Evolutionary conservation across 768 basidiomycete species (phyloP), one percentile per base, ranked within the genome.

Genomic region (Kwoniella dejecticola): DNA sequence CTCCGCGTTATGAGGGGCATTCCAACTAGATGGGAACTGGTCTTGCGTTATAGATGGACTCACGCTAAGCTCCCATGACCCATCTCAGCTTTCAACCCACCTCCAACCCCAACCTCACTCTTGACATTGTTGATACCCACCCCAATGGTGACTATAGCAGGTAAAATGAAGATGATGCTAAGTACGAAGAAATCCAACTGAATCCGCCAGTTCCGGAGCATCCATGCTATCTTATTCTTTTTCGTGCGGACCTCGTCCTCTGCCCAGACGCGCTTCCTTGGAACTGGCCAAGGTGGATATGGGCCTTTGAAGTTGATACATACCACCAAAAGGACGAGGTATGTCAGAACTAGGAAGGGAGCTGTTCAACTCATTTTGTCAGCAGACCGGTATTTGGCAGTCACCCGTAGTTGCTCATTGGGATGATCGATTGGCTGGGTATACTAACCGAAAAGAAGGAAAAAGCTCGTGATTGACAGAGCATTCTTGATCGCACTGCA

Each of bases 401-500:
- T n/a, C n/a, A n/a, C n/a, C n/a, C n/a, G 33, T 36, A 36, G 33
- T 36, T 7, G 15, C 7, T 36, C 33, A 36, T 36, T 36, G 7
- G 33, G 33, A 7, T 36, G 33, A 15, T 7, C 33, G 33, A 15
- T 36, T 36, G 33, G 33, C 33, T 7, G 33, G 7, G 33, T 23
- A 19, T 29, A 55, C 60, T 49, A 27, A 62, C 60, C 26, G 15
- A 62, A 62, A 0, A 62, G 44, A 11, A 62, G 31, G 3, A 62
- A 23, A 47, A 62, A 62, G 10, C 30, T 42, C 5, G 47, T 47
- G 1, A 41, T 36, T 11, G 60, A 62, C 15, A 55, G n/a, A 8
- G 46, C 60, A 7, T 50, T 24, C 4, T 26, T 48, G 36, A 61
- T 53, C 6, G 60, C 42, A 2, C 60, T 61, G 21, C 30, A 15